Conservation (phyloP, 176 grass and related monocot genomes). For the Hsuehochloa calcarea region DNA sequence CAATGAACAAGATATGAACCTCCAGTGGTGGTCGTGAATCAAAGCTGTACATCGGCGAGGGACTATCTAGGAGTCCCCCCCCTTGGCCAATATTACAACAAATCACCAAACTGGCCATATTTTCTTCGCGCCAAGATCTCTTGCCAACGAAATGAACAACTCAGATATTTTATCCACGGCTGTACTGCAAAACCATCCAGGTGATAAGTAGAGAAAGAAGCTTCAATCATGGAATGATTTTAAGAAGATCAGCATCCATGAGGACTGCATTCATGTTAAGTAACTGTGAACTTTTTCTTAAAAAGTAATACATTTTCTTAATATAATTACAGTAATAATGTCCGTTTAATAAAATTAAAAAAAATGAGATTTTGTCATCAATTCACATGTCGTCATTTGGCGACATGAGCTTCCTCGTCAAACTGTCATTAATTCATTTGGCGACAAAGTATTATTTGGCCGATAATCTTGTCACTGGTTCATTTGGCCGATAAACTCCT, state of each 20-base stretch:
- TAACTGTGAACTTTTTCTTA: not conserved
- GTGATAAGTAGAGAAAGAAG: not conserved
- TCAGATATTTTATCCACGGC: not conserved
- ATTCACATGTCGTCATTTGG: too few species aligned
- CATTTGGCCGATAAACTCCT: too few species aligned
- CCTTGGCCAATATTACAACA: not conserved
- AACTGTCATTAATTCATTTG: too few species aligned
- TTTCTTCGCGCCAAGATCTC: not conserved
- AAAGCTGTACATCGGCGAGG: conserved; percentile 31
- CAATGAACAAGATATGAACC: conserved; percentile 21
- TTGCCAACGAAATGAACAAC: not conserved
- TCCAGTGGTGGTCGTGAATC: conserved; percentile 1
- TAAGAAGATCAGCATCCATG: not conserved
- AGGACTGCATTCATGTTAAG: not conserved
- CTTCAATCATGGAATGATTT: not conserved
- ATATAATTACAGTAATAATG: too few species aligned
- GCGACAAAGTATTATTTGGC: too few species aligned
- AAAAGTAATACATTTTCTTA: too few species aligned
- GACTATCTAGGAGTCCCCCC: conserved; percentile 11
- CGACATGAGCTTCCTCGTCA: too few species aligned
- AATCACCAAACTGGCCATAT: not conserved
- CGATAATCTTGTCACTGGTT: too few species aligned
- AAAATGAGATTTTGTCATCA: too few species aligned
- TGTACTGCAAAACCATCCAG: not conserved
- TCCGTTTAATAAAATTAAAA: too few species aligned